Evolutionary conservation across 352 stramenopile genomes (phyloP).

Genomic region (Pilasporangium apinafurcum): DNA sequence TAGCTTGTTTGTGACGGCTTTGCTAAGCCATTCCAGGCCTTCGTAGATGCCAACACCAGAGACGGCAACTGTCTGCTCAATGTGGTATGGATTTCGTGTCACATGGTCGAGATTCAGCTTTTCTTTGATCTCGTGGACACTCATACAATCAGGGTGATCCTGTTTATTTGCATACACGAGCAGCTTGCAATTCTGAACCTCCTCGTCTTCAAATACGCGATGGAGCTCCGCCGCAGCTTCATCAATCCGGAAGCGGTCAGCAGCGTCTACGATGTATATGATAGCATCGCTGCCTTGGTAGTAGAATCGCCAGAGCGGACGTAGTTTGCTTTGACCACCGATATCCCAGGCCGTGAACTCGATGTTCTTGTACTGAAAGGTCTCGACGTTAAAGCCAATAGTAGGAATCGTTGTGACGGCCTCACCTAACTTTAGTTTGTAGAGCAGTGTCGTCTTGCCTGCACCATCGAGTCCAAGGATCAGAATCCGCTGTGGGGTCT

Average conservation of each 20-base stretch:
- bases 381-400: slow-evolving; percentile 87
- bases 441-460: slow-evolving; percentile 95
- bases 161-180: slow-evolving; percentile 55
- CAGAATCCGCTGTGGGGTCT: slow-evolving; percentile 40
- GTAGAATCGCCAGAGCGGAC: slow-evolving; percentile 69
- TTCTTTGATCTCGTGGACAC: slow-evolving; percentile 18
- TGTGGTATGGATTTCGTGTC: slow-evolving; percentile 23
- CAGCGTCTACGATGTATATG: slow-evolving; percentile 81
- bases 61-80: slow-evolving; percentile 21
- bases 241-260: slow-evolving; percentile 40
- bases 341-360: slow-evolving; percentile 86
- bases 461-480: slow-evolving; percentile 91
- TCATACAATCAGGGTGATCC: slow-evolving; percentile 23
- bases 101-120: slow-evolving; percentile 21
- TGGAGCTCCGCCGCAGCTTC: slow-evolving; percentile 35
- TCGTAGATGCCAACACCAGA: slow-evolving; percentile 30
- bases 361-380: slow-evolving; percentile 60
- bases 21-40: slow-evolving; percentile 37
- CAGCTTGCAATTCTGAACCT: slow-evolving; percentile 31
- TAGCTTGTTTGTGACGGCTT: slow-evolving; percentile 15
- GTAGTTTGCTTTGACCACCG: slow-evolving; percentile 33
- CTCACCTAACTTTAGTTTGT: slow-evolving; percentile 81
- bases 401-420: slow-evolving; percentile 69
- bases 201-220: slow-evolving; percentile 30
- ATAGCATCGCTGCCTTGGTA: slow-evolving; percentile 53